Evolutionary conservation across 257 asterid genomes (phyloP).

Genomic region (Penstemon barbatus): DNA sequence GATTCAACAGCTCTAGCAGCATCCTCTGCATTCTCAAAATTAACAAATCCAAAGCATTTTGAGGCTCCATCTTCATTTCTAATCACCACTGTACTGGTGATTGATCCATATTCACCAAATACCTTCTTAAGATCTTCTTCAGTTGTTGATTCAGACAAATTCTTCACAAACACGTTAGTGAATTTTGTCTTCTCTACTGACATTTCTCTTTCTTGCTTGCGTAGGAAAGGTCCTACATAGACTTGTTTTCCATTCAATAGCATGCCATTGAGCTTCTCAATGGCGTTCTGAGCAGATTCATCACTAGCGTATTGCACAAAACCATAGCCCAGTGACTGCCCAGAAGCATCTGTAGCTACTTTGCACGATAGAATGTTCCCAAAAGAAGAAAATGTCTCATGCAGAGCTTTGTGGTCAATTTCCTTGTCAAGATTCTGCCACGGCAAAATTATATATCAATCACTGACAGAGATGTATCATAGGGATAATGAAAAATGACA

Average conservation of each 20-base stretch:
- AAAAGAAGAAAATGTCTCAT: constrained; percentile 81
- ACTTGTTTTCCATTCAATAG: constrained; percentile 84
- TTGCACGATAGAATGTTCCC: constrained; percentile 86
- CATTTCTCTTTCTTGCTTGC: constrained; percentile 86
- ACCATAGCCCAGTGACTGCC: constrained; percentile 86
- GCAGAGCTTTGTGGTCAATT: constrained; percentile 87
- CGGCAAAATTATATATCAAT: constrained; percentile 2
- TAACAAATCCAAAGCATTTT: constrained; percentile 84
- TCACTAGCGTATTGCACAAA: constrained; percentile 84
- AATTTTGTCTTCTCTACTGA: constrained; percentile 61
- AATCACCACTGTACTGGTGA: constrained; percentile 75
- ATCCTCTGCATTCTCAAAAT: constrained; percentile 86
- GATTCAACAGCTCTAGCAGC: constrained; percentile 87
- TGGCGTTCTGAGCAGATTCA: constrained; percentile 84
- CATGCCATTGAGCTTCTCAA: constrained; percentile 88
- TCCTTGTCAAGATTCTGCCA: constrained; percentile 85
- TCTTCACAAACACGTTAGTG: constrained; percentile 85
- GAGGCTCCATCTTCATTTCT: constrained; percentile 84
- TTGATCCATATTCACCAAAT: constrained; percentile 69
- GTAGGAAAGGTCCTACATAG: constrained; percentile 78
- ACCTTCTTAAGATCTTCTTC: constrained; percentile 67
- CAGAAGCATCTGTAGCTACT: constrained; percentile 68
- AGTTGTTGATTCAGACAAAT: constrained; percentile 65
- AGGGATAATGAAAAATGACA: background rate
- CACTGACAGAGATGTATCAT: background rate